Percentiles rank a stretch among this genome's conserved stretches.
Conservation (phyloP, 495 filamentous ascomycete species). For the Astrothelium macrocarpum region DNA sequence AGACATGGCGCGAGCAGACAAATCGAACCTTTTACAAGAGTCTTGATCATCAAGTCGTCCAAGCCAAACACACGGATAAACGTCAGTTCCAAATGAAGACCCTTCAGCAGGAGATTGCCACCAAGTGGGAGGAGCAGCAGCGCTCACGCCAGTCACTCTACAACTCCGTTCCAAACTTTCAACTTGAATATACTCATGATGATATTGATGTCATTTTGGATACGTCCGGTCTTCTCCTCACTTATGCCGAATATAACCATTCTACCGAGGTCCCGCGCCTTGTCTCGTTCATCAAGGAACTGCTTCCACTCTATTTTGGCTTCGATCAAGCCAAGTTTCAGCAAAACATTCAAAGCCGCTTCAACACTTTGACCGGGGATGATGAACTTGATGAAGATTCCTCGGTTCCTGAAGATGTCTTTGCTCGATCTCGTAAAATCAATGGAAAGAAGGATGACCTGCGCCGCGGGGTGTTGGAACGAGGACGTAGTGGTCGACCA, state of each 20-base stretch:
- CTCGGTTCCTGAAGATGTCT: constrained; percentile 39
- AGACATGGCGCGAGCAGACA: constrained; percentile 93
- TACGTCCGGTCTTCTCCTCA: constrained; percentile 66
- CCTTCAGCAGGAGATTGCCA: constrained; percentile 73
- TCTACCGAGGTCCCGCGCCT: constrained; percentile 65
- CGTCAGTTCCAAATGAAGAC: constrained; percentile 79
- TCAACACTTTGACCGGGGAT: constrained; percentile 50
- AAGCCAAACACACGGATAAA: constrained; percentile 74
- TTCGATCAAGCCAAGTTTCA: constrained; percentile 67
- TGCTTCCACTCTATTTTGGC: constrained; percentile 82
- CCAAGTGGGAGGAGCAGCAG: constrained; percentile 55
- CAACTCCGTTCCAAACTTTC: constrained; percentile 49
- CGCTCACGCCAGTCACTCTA: background rate
- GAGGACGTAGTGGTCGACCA: constrained; percentile 53
- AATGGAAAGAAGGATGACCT: constrained; percentile 70
- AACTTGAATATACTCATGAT: constrained; percentile 60
- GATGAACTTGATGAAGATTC: constrained; percentile 60
- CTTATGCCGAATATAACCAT: constrained; percentile 62
- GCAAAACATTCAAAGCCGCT: constrained; percentile 63
- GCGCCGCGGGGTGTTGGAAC: constrained; percentile 78
- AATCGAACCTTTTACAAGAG: constrained; percentile 87
- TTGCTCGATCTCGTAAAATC: constrained; percentile 48
- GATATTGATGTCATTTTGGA: constrained; percentile 77
- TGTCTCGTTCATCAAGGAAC: constrained; percentile 74
- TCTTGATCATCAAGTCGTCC: constrained; percentile 89